These are phyloP conservation scores for Paecilomyces variotii DNA, from an alignment of 2,329 filamentous ascomycete species.

Conservation along the genomic window DNA sequence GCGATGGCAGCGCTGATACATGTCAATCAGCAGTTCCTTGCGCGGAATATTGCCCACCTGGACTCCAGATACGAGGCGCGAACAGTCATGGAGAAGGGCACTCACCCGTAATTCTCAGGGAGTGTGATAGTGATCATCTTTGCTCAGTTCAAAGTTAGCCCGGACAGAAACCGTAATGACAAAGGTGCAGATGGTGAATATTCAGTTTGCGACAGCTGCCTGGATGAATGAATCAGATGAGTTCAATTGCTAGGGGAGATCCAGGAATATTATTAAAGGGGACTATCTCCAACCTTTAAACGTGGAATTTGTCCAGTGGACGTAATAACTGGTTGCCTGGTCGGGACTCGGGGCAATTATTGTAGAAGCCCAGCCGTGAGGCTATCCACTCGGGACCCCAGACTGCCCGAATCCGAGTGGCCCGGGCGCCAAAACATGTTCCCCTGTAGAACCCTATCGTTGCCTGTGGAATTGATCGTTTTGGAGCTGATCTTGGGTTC, in stretches of 20 bases:
- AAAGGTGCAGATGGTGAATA: neutral
- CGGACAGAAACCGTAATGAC: neutral
- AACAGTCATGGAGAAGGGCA: neutral
- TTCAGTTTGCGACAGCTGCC: neutral
- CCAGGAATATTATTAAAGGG: neutral
- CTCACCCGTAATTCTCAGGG: constrained; percentile 43
- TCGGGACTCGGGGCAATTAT: neutral
- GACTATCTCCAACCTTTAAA: neutral
- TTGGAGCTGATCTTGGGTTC: neutral
- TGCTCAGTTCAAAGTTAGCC: constrained; percentile 6
- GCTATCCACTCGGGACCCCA: neutral
- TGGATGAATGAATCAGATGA: neutral
- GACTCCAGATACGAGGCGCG: neutral
- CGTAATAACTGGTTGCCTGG: neutral
- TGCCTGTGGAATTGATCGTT: neutral
- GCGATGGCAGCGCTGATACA: constrained; percentile 46
- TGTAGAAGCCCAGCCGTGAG: neutral
- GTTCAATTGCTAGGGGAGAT: neutral
- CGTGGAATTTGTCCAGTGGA: neutral
- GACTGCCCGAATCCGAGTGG: neutral
- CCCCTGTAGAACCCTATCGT: neutral
- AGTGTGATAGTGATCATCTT: constrained; percentile 35
- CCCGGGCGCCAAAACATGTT: neutral
- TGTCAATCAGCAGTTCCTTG: neutral
- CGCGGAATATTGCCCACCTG: neutral